phyloP scores from a whole-genome alignment of 1,284 basidiomycete genomes.

The Cryptococcus sp. region DNA sequence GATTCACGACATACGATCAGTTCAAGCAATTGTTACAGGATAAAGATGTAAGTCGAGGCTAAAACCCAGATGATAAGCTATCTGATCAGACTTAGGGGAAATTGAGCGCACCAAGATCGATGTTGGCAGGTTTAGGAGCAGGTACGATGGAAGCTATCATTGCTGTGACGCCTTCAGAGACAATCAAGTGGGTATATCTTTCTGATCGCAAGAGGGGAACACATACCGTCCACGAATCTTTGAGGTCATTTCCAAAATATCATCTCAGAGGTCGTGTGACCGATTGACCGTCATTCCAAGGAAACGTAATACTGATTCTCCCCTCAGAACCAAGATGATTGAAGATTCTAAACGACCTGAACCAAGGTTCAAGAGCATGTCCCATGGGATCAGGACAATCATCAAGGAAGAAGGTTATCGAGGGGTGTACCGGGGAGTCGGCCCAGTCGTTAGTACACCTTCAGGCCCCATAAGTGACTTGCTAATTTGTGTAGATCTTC shows the following conservation, averaged over 20 bases:
- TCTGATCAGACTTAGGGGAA: slow-evolving; percentile 61
- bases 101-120: slow-evolving; percentile 74
- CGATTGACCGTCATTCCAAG: background rate
- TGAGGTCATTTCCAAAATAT: too few species aligned
- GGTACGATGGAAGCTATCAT: slow-evolving; percentile 92
- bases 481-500: slow-evolving; percentile 71
- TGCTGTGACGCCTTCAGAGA: slow-evolving; percentile 95
- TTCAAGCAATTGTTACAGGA: slow-evolving; percentile 85
- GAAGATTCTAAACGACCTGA: slow-evolving; percentile 82
- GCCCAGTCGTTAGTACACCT: slow-evolving; percentile 71
- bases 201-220: background rate
- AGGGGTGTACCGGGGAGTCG: slow-evolving; percentile 85
- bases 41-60: slow-evolving; percentile 57
- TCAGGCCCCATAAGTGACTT: background rate
- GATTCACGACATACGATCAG: slow-evolving; percentile 91
- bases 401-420: slow-evolving; percentile 72
- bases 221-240: too few species aligned
- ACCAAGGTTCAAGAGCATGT: slow-evolving; percentile 80
- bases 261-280: too few species aligned
- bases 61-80: background rate
- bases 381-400: slow-evolving; percentile 80
- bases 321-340: slow-evolving; percentile 86
- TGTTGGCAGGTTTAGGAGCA: slow-evolving; percentile 86
- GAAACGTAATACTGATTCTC: background rate
- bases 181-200: slow-evolving; percentile 75